Base-by-base conservation (phyloP, 1,139 yeast species). In the Pneumocystis canis region DNA sequence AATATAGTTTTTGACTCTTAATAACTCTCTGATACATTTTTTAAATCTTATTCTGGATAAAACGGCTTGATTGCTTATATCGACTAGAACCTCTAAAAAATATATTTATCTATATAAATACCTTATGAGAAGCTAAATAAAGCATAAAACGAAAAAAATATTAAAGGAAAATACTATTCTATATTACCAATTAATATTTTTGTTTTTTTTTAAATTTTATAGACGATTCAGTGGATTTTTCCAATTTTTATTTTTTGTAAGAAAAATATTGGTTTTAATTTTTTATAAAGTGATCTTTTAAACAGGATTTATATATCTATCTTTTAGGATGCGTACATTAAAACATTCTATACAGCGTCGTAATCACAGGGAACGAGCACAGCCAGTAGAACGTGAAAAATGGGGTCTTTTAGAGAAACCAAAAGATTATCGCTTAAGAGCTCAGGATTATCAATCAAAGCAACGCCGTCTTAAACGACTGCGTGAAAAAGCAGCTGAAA, bases 321-420 rank as follows among this genome's bases (percentile, higher is more conserved):
- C 25, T 41, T 47, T 18, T 11, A 11, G 16, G 20, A 47, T 47
- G 54, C 31, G 54, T 11, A 47, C 31, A 47, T 25, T 47, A 20
- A 47, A 47, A 25, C 54, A 47, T 47, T 47, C 54, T 25, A 6
- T 47, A 9, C 54, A 47, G 6, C 54, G 37, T 37, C 64, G 58
- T 57, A 60, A 65, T 33, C 98, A 92, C 71, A 79, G 89, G 68
- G 98, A 92, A 76, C 82, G 98, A 71, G 82, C 96, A 14, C 98
- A 92, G 74, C 85, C 89, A 3, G 78, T 77, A 61, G 84, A 82
- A 60, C 79, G 98, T 66, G 79, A 82, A 69, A 81, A 80, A 71
- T 84, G 80, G 74, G 97, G 97, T 41, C 81, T 89, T 57, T 79
- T 92, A 62, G 97, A 92, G 74, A 92, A 92, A 80, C 92, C 92